Percentiles rank a stretch among this genome's conserved stretches.
Conservation (phyloP, 1,139 yeast genomes). For the Suhomyces choctaworum region DNA sequence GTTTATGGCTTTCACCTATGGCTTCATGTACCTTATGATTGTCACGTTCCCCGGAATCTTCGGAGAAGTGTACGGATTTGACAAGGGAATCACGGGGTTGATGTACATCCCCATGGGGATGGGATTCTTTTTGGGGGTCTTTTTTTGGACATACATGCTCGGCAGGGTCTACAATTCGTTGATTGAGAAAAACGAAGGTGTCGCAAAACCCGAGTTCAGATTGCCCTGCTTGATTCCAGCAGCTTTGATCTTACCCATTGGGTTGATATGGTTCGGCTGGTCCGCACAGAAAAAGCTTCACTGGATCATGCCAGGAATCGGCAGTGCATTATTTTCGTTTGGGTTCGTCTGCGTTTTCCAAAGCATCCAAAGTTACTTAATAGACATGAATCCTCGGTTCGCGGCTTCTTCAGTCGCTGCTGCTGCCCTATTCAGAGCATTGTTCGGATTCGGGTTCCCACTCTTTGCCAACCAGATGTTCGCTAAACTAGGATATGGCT, state of each 20-base stretch:
- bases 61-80: constrained; percentile 35
- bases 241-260: constrained; percentile 40
- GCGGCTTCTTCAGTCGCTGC: constrained; percentile 51
- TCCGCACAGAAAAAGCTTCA: constrained; percentile 41
- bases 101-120: constrained; percentile 50
- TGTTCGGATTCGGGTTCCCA: constrained; percentile 47
- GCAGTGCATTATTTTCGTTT: constrained; percentile 45
- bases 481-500: constrained; percentile 40
- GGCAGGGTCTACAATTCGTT: constrained; percentile 33
- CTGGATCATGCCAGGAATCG: constrained; percentile 51
- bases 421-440: constrained; percentile 46
- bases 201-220: constrained; percentile 44
- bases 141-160: constrained; percentile 39
- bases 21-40: constrained; percentile 49
- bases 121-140: constrained; percentile 43
- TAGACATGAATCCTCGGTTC: constrained; percentile 46
- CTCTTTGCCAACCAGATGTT: constrained; percentile 45
- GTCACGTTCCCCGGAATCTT: constrained; percentile 45
- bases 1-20: constrained; percentile 49
- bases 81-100: constrained; percentile 37
- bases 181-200: constrained; percentile 35
- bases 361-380: constrained; percentile 43
- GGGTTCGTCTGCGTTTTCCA: constrained; percentile 48
- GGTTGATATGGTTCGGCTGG: constrained; percentile 51
- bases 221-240: constrained; percentile 43